Base-by-base conservation (phyloP, 768 basidiomycete species). In the Tephrocybe sp. region DNA sequence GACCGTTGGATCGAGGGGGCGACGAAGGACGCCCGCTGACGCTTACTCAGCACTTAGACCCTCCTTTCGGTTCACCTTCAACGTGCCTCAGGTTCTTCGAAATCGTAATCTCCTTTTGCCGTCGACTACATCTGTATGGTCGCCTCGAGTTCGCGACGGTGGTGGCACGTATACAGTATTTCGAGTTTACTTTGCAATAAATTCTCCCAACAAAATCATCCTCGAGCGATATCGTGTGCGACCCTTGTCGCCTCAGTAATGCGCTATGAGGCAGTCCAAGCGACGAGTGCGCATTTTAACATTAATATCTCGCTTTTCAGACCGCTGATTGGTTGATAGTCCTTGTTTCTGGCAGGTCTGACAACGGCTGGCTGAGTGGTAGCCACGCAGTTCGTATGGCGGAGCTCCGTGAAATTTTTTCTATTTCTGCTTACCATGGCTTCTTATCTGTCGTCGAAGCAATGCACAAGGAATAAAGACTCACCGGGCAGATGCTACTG, bases 311-410 rank as follows among this genome's bases (percentile, higher is more conserved):
- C 30, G 5, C 4, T 34, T 50, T 15, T 31, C 19, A 22, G 18
- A n/a, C 15, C 35, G 43, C 36, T 51, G 49, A 44, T 46, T 44
- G 49, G 6, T 47, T 27, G 13, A 48, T 39, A 94, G 91, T 95
- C 50, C 76, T 97, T 43, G 84, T 96, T 16, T 89, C 94, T 28
- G 92, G 93, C 5, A 97, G 92, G 88, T 93, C 91, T 15, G 92
- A 95, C 57, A 92, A 92, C 59, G 92, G 92, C n/a, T 95, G 93
- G 93, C 66, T 97, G 28, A 92, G 88, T 57, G 90, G 92, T 9
- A 93, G 91, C 9, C 95, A 97, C 69, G 95, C 95, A n/a, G 92
- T 97, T 8, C 81, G 94, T 43, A 94, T 98, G 91, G 94, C 92
- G 77, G 95, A 98, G 63, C 74, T 95, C 44, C 92, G 91, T 90